A percentile compares a stretch with the other conserved stretches of the same genome.
Evolutionary conservation across 805 yeast species (phyloP).

Genomic region (Barnettozyma populi): DNA sequence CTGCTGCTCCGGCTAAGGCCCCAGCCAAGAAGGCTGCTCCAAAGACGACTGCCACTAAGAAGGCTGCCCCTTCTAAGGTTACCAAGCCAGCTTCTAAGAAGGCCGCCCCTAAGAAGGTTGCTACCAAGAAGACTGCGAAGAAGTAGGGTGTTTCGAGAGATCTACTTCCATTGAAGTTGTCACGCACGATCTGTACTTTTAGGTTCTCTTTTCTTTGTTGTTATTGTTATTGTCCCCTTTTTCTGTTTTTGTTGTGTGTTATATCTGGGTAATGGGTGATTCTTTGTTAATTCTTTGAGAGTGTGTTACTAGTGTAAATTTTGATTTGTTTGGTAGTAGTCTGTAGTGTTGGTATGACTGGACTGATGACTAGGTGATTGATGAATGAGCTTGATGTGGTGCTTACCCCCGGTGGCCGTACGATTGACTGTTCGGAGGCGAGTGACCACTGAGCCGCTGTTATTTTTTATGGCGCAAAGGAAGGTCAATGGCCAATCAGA

Average conservation of each 20-base stretch:
- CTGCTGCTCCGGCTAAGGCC: conserved; percentile 12
- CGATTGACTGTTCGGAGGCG: background rate
- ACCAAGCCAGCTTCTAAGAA: conserved; percentile 23
- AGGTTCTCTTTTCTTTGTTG: background rate
- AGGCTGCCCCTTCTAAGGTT: conserved; percentile 20
- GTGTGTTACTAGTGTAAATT: background rate
- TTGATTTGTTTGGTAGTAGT: background rate
- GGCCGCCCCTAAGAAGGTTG: conserved; percentile 7
- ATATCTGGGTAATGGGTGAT: background rate
- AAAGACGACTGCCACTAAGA: conserved; percentile 11
- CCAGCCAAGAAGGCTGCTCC: conserved; percentile 17
- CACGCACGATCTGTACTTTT: background rate
- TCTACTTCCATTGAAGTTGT: background rate
- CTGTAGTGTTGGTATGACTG: background rate
- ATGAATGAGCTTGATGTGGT: background rate
- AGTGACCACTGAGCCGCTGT: background rate
- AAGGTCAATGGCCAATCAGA: background rate
- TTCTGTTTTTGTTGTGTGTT: background rate
- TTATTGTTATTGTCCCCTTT: background rate
- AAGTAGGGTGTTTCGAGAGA: conserved; percentile 13
- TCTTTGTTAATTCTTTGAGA: background rate
- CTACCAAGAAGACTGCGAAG: conserved; percentile 11
- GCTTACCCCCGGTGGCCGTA: background rate
- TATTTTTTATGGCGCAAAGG: background rate
- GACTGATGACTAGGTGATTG: background rate